Evolutionary conservation across 129 eudicot genomes (phyloP).

Genomic region (Heracleum sosnowskyi): DNA sequence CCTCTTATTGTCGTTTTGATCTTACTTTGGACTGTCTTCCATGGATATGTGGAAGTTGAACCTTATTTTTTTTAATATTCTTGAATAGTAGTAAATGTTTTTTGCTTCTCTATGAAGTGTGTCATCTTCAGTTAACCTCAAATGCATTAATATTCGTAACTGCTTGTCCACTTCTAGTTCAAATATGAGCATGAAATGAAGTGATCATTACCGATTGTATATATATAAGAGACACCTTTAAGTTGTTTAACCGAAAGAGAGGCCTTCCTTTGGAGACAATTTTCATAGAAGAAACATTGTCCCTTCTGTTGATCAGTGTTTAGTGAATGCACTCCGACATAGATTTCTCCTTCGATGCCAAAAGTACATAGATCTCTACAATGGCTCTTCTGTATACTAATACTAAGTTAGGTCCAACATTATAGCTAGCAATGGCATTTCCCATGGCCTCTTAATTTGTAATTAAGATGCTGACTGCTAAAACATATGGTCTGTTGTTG

Average conservation of each 20-base stretch:
- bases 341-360: not conserved
- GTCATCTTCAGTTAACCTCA: too few relatives aligned
- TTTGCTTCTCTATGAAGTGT: too few relatives aligned
- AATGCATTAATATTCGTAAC: too few relatives aligned
- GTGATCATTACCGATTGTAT: too few relatives aligned
- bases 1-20: slow-evolving; percentile 30
- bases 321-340: not conserved
- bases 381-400: not conserved
- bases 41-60: not conserved
- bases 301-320: not conserved
- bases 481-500: not conserved
- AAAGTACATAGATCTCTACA: not conserved
- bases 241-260: not conserved
- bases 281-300: not conserved
- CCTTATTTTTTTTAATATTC: too few relatives aligned
- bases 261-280: not conserved
- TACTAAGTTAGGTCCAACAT: not conserved
- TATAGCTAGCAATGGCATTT: not conserved
- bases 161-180: too few relatives aligned
- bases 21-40: not conserved
- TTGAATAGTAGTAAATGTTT: too few relatives aligned
- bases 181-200: too few relatives aligned
- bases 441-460: not conserved
- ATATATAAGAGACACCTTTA: too few relatives aligned
- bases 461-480: not conserved